Base-by-base conservation (phyloP, 257 asterid genomes). In the Nicotiana paniculata region DNA sequence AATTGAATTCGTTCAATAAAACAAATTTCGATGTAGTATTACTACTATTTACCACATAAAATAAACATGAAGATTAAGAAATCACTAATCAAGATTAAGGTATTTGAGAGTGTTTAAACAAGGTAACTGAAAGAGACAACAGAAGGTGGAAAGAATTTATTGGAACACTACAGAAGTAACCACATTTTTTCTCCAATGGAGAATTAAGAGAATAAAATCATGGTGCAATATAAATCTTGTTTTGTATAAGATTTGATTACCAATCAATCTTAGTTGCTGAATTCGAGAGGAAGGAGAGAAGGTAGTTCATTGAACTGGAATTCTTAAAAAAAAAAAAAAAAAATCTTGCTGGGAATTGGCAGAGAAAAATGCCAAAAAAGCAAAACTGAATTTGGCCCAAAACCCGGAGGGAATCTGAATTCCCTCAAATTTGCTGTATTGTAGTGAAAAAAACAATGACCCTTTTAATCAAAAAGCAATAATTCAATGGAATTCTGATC, bases 361-460 rank as follows among this genome's bases (percentile, higher is more conserved):
- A 83, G 86, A 82, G 82, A 83, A 85, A 91, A 87, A 84, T 79
- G 91, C 88, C 89, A 84, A 92, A 87, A 82, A 84, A 8, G 77
- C 77, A 55, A 81, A 87, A 88, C 85, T 48, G 86, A 86, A 88
- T 63, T 75, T 75, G 76, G 86, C 88, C 78, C 67, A 85, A 88
- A 92, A 84, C 76, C 88, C 86, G 89, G 90, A 87, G 28, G 43
- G 79, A 51, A 70, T 84, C 74, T 85, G 72, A 76, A 88, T 82
- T 84, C 80, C 89, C 95, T 28, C 74, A 77, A 90, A 89, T 59
- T 90, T 81, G 90, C 90, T 84, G 88, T 91, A 87, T 89, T 92
- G 68, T 80, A 39, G 93, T 83, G 82, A 82, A 87, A 87, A 43
- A 86, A 80, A 82, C 70, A 66, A 82, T 68, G 72, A 59, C 84